These are phyloP conservation scores for Baorangia bicolor DNA, from an alignment of 768 basidiomycete genomes.

Conservation along the genomic window DNA sequence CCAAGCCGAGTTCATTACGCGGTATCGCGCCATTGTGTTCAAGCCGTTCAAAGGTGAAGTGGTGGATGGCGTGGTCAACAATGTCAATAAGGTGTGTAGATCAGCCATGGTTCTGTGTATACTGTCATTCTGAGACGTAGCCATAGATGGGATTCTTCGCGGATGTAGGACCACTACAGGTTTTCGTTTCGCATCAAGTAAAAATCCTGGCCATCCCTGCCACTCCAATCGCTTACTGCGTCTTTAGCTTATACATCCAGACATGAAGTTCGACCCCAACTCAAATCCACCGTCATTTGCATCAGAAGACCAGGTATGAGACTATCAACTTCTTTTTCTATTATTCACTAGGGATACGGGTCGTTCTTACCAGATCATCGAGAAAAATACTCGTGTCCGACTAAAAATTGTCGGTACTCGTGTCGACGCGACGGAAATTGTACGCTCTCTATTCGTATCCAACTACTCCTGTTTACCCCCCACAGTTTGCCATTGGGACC, in stretches of 20 bases:
- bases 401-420: slow-evolving; percentile 98
- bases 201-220: slow-evolving; percentile 22
- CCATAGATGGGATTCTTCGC: slow-evolving; percentile 97
- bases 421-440: slow-evolving; percentile 97
- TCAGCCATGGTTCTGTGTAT: not conserved
- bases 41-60: slow-evolving; percentile 99
- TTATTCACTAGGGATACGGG: not conserved
- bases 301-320: slow-evolving; percentile 76
- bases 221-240: slow-evolving; percentile 3
- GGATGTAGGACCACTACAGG: slow-evolving; percentile 89
- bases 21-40: slow-evolving; percentile 96
- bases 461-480: not conserved
- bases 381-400: slow-evolving; percentile 88
- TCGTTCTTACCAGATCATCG: slow-evolving; percentile 63
- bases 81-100: slow-evolving; percentile 83
- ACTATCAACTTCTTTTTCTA: not conserved
- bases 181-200: slow-evolving; percentile 96
- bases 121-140: not conserved
- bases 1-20: slow-evolving; percentile 93
- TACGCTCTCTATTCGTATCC: slow-evolving; percentile 39
- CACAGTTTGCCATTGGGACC: slow-evolving; percentile 92
- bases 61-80: slow-evolving; percentile 93
- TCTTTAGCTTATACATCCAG: slow-evolving; percentile 85
- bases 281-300: slow-evolving; percentile 97
- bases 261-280: slow-evolving; percentile 93